Evolutionary conservation across 306 rosid species (phyloP), one percentile per base, ranked within the genome.

Genomic region (Prunus mira): DNA sequence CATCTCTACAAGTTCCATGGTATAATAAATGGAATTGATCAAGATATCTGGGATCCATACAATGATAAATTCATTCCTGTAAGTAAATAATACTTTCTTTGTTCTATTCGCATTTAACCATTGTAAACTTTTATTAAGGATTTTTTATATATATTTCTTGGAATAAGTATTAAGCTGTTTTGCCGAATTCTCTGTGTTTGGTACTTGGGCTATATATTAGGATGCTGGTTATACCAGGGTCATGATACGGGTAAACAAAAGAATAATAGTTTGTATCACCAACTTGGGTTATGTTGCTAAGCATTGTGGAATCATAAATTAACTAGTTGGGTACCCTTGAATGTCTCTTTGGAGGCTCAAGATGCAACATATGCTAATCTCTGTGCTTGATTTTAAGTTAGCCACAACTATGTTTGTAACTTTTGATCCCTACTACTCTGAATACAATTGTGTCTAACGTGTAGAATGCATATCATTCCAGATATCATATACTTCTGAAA

Each of bases 21-120:
- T 60, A 91, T 96, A 79, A 73, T 96, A 79, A 96, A 96, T 71
- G 99, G 99, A 86, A 92, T 96, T 66, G 99, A 96, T 84, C 98
- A 89, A 58, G 93, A 92, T 80, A 88, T 96, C 72, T 96, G 99
- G 99, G 99, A 96, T 68, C 99, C 99, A 0, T 87, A 84, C 81
- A 89, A 86, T 78, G 96, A 96, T 75, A 82, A 79, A 54, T 92
- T 88, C 81, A 77, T 91, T 80, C 97, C 99, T 64, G 99, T 96
- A 89, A 92, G 99, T 89, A 19, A 17, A 24, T 63, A 66, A 12
- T 46, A 11, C 25, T 50, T 34, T 69, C 55, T 57, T 64, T 57
- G 76, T 18, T 58, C 2, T 79, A 55, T 18, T 62, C n/a, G 17
- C 77, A 62, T 6, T 62, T 47, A 20, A 13, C 32, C 24, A 61